Conservation (phyloP, 1,284 basidiomycete genomes). For the Microbotryomycetes sp. region DNA sequence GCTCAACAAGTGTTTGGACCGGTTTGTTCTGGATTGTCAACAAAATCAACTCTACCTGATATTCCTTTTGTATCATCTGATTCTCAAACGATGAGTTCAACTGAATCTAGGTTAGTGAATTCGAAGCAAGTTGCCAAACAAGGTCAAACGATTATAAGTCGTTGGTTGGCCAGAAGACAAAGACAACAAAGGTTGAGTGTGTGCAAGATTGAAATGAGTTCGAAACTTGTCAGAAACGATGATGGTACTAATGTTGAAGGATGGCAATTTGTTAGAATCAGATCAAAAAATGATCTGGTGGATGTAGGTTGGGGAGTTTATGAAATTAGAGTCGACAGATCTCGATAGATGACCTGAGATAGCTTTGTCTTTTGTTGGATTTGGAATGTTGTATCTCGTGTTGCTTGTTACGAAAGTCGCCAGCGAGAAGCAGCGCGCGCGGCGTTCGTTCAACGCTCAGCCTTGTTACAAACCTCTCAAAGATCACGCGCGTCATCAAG, state of each 20-base stretch:
- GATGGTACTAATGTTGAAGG: conserved; percentile 11
- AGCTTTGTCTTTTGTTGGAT: too few species aligned
- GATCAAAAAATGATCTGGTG: neutral
- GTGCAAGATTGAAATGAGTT: conserved; percentile 14
- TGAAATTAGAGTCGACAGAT: conserved; percentile 19
- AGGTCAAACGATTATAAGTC: neutral
- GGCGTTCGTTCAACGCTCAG: too few species aligned
- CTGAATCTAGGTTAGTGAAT: conserved; percentile 1
- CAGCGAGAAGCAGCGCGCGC: too few species aligned
- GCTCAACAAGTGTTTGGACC: neutral
- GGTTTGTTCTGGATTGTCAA: neutral
- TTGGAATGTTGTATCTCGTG: too few species aligned
- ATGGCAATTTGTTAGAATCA: conserved; percentile 25
- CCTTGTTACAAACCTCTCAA: too few species aligned
- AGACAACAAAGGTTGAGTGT: conserved; percentile 1
- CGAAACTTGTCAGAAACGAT: neutral
- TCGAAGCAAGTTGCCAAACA: too few species aligned
- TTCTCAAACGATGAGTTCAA: conserved; percentile 13
- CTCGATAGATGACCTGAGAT: too few species aligned
- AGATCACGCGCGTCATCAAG: too few species aligned
- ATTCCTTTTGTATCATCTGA: conserved; percentile 25
- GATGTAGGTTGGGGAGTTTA: conserved; percentile 32
- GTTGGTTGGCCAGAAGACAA: conserved; percentile 4
- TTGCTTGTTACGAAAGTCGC: too few species aligned
- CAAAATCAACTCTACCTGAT: conserved; percentile 16